These are phyloP conservation scores for Psilocybe cubensis DNA, from an alignment of 768 basidiomycete species.

Conservation along the genomic window DNA sequence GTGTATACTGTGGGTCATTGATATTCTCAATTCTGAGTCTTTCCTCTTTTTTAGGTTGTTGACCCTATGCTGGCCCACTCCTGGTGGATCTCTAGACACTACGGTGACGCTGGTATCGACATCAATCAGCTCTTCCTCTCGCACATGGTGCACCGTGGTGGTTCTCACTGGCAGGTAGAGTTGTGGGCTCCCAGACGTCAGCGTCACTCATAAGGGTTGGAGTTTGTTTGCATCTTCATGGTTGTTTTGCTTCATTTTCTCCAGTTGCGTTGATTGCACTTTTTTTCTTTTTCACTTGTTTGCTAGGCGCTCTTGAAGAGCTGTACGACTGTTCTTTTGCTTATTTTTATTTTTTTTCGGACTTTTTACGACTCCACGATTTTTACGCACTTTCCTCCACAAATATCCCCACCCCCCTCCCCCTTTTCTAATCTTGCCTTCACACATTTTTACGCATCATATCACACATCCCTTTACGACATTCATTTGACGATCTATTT, in stretches of 20 bases:
- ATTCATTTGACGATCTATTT: background rate
- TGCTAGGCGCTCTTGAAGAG: too few relatives aligned
- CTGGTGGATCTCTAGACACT: slow-evolving; percentile 34
- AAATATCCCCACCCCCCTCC: background rate
- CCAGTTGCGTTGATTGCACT: too few relatives aligned
- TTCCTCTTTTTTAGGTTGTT: slow-evolving; percentile 15
- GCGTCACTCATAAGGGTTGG: too few relatives aligned
- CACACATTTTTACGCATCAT: background rate
- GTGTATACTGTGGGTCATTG: too few relatives aligned
- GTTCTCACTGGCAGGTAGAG: slow-evolving; percentile 47
- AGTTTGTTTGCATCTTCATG: too few relatives aligned
- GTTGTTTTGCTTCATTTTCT: too few relatives aligned
- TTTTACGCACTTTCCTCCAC: background rate
- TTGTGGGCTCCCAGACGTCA: slow-evolving; percentile 35
- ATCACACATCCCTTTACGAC: background rate
- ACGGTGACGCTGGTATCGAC: slow-evolving; percentile 9
- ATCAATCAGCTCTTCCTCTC: slow-evolving; percentile 38
- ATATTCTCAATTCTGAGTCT: too few relatives aligned
- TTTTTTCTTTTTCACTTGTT: too few relatives aligned
- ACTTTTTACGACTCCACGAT: background rate
- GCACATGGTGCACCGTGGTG: slow-evolving; percentile 39
- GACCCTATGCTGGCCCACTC: slow-evolving; percentile 34
- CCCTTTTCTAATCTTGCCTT: background rate
- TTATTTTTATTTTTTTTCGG: background rate
- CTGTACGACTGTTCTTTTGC: too few relatives aligned